These are phyloP conservation scores for Xylaria cubensis DNA, from an alignment of 495 filamentous ascomycete species.

Conservation along the genomic window DNA sequence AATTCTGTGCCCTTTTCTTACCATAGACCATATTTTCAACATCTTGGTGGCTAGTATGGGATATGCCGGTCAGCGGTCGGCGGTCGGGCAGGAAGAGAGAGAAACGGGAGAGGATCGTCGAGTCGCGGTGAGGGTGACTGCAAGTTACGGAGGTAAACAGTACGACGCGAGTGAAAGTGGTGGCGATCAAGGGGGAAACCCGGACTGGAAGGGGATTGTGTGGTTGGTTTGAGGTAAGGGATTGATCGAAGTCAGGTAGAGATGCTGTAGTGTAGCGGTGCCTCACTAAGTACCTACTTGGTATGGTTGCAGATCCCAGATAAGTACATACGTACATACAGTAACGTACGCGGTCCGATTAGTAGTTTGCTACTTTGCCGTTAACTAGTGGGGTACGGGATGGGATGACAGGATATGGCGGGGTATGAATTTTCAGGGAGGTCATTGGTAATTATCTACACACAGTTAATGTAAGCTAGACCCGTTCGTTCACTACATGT, in stretches of 20 bases:
- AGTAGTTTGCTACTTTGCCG: slow-evolving; percentile 28
- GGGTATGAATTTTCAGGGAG: slow-evolving; percentile 19
- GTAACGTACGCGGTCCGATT: not conserved
- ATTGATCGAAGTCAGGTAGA: slow-evolving; percentile 5
- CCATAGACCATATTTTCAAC: slow-evolving; percentile 99
- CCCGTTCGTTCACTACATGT: not conserved
- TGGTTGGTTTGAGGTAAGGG: slow-evolving; percentile 11
- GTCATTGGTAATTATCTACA: not conserved
- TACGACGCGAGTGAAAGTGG: not conserved
- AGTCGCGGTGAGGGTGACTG: not conserved
- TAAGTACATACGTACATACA: not conserved
- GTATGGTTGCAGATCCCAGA: not conserved
- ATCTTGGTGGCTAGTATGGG: slow-evolving; percentile 62
- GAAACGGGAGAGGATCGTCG: not conserved
- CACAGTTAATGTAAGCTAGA: no score
- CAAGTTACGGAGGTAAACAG: not conserved
- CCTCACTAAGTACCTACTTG: not conserved
- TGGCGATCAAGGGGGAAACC: not conserved
- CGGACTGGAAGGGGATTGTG: not conserved
- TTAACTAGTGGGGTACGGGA: slow-evolving; percentile 17
- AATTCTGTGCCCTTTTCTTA: slow-evolving; percentile 47
- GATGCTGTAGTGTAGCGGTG: not conserved
- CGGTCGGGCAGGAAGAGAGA: not conserved
- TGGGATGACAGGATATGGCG: slow-evolving; percentile 16
- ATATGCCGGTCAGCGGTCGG: slow-evolving; percentile 7